Evolutionary conservation across 345 rosid genomes (phyloP).

Genomic region (Pistacia atlantica): DNA sequence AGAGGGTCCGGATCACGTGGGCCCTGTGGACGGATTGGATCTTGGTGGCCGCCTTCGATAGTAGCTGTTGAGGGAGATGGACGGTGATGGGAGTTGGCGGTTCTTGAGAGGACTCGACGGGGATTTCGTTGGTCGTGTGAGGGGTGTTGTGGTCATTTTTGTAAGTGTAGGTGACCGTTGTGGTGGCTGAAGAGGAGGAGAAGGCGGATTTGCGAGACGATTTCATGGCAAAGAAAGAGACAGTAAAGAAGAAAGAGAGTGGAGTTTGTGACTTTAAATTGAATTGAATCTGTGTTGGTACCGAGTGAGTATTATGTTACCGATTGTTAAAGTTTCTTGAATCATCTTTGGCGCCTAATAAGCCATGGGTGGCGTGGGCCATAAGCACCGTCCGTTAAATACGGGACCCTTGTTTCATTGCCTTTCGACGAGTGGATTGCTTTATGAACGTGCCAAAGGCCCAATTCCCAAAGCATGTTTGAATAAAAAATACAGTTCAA

Average conservation of each 20-base stretch:
- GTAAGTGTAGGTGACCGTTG: constrained; percentile 42
- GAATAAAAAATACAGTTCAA: too few relatives aligned
- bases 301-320: too few relatives aligned
- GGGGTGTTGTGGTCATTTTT: constrained; percentile 40
- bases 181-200: constrained; percentile 34
- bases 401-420: constrained; percentile 10
- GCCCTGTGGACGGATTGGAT: constrained; percentile 78
- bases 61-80: constrained; percentile 30
- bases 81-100: constrained; percentile 22
- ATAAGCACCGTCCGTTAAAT: constrained; percentile 8
- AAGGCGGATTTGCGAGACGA: constrained; percentile 34
- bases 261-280: not conserved
- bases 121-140: constrained; percentile 32
- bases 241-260: not conserved
- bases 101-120: constrained; percentile 24
- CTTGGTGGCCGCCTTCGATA: constrained; percentile 48
- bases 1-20: constrained; percentile 55
- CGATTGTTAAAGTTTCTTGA: constrained; percentile 13
- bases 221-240: constrained; percentile 29
- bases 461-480: not conserved
- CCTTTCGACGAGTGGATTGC: constrained; percentile 2
- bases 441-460: not conserved
- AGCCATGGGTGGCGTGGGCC: constrained; percentile 1
- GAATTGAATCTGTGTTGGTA: too few relatives aligned
- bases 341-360: constrained; percentile 12